Base-by-base conservation (phyloP, 768 basidiomycete species). In the Exidia glandulosa region DNA sequence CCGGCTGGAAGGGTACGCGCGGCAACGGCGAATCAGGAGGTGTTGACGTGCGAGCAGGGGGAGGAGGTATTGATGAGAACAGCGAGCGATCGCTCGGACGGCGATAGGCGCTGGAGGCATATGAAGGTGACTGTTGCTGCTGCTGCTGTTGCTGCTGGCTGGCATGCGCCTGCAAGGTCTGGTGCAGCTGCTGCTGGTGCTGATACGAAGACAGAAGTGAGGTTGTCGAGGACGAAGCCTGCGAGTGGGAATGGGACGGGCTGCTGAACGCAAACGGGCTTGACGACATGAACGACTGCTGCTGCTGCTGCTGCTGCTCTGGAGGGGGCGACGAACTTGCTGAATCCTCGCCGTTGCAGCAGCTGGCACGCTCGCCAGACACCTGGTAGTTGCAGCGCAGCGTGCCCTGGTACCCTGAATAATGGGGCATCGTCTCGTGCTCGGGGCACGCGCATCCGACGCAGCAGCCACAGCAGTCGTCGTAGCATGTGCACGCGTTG, bases 401-500 rank as follows among this genome's bases (percentile, higher is more conserved):
- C 50, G 50, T 27, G 12, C 50, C 50, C 30, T 54, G 50, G 27
- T 54, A 54, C 9, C 50, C 50, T 10, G 50, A 54, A 19, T 29
- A 54, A 27, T 54, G 50, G 14, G 50, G 50, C 50, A 54, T 54
- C 27, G 27, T 10, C 25, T 27, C 50, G 30, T 54, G 50, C 50
- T 54, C 50, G 14, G 50, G 50, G 4, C 50, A 54, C 29, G 50
- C 50, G 50, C 50, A 54, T 31, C 50, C 50, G 14, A 27, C 19
- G 30, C 81, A 82, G 63, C 79, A 79, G 14, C 84, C 84, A 60
- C 73, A 71, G 64, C 86, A 88, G 37, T 75, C 73, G 31, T 73
- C 70, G n/a, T 78, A 77, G 66, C 85, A 88, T n/a, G 67, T 72
- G 62, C 87, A 88, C 12, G 63, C 66, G 5, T 75, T 80, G 27